A percentile compares a stretch with the other conserved stretches of the same genome.
Evolutionary conservation across 1,284 basidiomycete genomes (phyloP).

Genomic region (Trametes hirsuta): DNA sequence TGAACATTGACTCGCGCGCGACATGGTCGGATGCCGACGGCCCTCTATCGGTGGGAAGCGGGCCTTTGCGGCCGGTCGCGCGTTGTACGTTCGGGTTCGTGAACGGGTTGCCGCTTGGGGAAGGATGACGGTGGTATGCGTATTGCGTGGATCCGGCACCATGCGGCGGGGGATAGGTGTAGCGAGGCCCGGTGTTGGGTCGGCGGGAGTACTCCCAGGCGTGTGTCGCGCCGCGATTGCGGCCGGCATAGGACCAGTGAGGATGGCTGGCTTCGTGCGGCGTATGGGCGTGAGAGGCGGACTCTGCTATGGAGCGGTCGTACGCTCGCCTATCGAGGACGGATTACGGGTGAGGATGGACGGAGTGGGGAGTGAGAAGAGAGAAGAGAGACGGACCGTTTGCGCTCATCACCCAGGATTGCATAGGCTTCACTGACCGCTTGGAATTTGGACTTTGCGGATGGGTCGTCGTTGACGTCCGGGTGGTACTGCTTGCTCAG

Average conservation of each 20-base stretch:
- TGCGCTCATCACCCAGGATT: constrained; percentile 49
- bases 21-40: constrained; percentile 31
- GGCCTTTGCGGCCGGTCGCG: constrained; percentile 31
- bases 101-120: constrained; percentile 31
- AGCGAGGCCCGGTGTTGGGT: constrained; percentile 19
- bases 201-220: constrained; percentile 42
- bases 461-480: constrained; percentile 45
- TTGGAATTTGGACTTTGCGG: constrained; percentile 47
- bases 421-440: constrained; percentile 53
- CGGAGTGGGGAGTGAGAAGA: background rate
- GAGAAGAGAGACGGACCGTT: constrained; percentile 39
- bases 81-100: constrained; percentile 34
- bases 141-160: constrained; percentile 21
- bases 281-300: constrained; percentile 3
- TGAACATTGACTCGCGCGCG: constrained; percentile 32
- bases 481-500: constrained; percentile 55
- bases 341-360: background rate
- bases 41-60: constrained; percentile 22
- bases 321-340: constrained; percentile 37
- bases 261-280: constrained; percentile 22
- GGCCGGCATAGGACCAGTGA: constrained; percentile 31
- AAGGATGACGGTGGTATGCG: constrained; percentile 15
- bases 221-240: constrained; percentile 42
- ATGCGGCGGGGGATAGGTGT: constrained; percentile 22
- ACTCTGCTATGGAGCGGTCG: constrained; percentile 34